Evolutionary conservation across 129 eudicot genomes (phyloP), one percentile per base, ranked within the genome.

Genomic region (Tagetes patula): DNA sequence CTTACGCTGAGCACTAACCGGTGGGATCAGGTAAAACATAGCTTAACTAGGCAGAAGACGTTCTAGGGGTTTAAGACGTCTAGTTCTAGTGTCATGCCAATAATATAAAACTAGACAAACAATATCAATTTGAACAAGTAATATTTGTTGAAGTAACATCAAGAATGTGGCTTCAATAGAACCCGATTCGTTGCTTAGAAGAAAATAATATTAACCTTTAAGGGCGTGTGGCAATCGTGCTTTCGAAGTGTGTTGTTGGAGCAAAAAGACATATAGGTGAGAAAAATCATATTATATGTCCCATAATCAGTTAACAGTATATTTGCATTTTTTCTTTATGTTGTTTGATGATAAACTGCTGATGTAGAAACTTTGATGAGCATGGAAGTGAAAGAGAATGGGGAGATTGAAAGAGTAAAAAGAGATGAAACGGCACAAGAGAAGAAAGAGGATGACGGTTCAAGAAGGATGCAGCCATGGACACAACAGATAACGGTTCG

Each of bases 391-490:
- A 69, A 82, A 20, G 84, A 71, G 75, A 82, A 79, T 76, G 82
- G 75, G 12, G 87, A 83, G 74, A 75, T 60, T 33, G 84, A 74
- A 67, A 36, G 45, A 67, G 70, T 73, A 3, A 80, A 77, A 67
- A 68, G 58, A 68, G 76, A 77, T 8, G 82, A 65, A 32, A 33
- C 8, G 60, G 81, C 75, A 69, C 66, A 68, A 1, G 82, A 47
- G 12, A 79, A 79, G 74, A 80, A 72, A 6, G 77, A 68, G 2
- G 76, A 63, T 7, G 77, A 46, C 20, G 76, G 75, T 31, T 41
- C 69, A 48, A 83, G 78, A 65, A 76, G 93, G 78, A 10, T 77
- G 37, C 95, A 80, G 27, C 96, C 94, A 59, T 90, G 96, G 96
- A 75, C 80, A 30, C 70, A 85, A 67, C 96, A 87, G 75, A 82